phyloP scores from a whole-genome alignment of 2,329 filamentous ascomycete genomes.

The Fulvia fulva region DNA sequence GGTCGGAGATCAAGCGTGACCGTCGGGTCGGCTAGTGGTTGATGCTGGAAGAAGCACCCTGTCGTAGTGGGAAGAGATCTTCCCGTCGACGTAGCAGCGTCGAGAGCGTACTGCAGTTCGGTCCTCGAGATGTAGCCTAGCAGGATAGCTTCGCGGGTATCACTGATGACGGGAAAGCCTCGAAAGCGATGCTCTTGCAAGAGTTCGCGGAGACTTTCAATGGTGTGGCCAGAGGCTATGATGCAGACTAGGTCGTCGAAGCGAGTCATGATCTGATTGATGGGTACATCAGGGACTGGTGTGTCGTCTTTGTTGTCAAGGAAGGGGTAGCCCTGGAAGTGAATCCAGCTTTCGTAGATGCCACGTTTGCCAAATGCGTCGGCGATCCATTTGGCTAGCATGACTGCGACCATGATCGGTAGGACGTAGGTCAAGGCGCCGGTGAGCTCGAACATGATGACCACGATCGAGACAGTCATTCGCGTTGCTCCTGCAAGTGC shows the following conservation, averaged over 20 bases:
- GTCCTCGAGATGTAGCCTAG: constrained; percentile 92
- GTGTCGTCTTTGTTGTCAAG: constrained; percentile 83
- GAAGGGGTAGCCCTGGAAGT: constrained; percentile 91
- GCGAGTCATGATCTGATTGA: constrained; percentile 86
- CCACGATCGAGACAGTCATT: constrained; percentile 96
- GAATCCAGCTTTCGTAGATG: constrained; percentile 98
- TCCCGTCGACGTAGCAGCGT: constrained; percentile 53
- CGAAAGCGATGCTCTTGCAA: constrained; percentile 74
- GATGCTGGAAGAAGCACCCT: constrained; percentile 79
- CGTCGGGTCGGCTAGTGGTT: constrained; percentile 72
- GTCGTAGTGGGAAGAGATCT: constrained; percentile 64
- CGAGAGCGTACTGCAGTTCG: constrained; percentile 79
- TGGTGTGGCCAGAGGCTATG: constrained; percentile 75
- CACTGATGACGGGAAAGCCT: constrained; percentile 85
- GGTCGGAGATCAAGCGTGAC: constrained; percentile 81
- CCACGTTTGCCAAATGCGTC: constrained; percentile 89
- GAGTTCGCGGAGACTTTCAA: constrained; percentile 67
- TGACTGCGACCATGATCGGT: constrained; percentile 97
- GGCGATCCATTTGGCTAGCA: constrained; percentile 97
- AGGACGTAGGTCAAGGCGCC: constrained; percentile 94
- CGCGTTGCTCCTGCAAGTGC: constrained; percentile 90
- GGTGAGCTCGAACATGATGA: constrained; percentile 99
- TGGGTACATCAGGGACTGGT: constrained; percentile 75
- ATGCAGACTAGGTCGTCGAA: constrained; percentile 87
- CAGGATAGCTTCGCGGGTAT: constrained; percentile 70